These are phyloP conservation scores for Houttuynia cordata DNA, from an alignment of 164 flowering plant species.

Conservation along the genomic window DNA sequence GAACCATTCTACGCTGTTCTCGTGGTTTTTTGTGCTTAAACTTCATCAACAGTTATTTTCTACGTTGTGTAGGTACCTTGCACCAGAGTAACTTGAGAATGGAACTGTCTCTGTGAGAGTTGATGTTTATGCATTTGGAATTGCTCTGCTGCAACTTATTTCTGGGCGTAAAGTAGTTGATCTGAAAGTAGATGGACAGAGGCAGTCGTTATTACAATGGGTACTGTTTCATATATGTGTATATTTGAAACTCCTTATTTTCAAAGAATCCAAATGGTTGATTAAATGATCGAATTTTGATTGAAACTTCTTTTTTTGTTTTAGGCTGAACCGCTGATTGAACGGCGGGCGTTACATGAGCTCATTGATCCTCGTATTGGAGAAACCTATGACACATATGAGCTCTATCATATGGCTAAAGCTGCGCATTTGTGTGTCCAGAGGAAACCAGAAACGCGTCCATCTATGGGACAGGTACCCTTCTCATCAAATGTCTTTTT, in stretches of 20 bases:
- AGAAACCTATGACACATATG: slow-evolving; percentile 38
- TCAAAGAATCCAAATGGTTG: too few species aligned
- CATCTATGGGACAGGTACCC: slow-evolving; percentile 54
- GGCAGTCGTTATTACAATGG: slow-evolving; percentile 39
- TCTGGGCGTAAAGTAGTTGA: slow-evolving; percentile 39
- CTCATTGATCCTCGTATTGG: slow-evolving; percentile 44
- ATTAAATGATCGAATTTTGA: too few species aligned
- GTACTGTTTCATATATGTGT: slow-evolving; percentile 14
- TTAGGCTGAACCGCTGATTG: slow-evolving; percentile 45
- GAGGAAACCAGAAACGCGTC: slow-evolving; percentile 44
- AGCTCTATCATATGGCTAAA: slow-evolving; percentile 49
- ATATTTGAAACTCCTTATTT: too few species aligned
- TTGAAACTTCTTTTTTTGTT: neutral
- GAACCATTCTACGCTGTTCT: neutral
- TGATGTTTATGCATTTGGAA: slow-evolving; percentile 57
- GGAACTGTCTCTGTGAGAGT: slow-evolving; percentile 46
- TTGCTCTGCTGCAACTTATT: slow-evolving; percentile 47
- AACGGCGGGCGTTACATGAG: slow-evolving; percentile 43
- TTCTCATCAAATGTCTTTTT: too few species aligned
- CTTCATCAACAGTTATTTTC: neutral
- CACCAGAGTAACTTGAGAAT: slow-evolving; percentile 60
- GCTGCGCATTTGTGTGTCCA: slow-evolving; percentile 43
- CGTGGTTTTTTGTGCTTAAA: neutral
- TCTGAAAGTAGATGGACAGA: slow-evolving; percentile 9
- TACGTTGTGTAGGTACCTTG: slow-evolving; percentile 38